Percentiles rank a stretch among this genome's conserved stretches.
These are phyloP conservation scores for Porphyrellus cyaneotinctus DNA, from an alignment of 768 basidiomycete species.

Conservation along the genomic window DNA sequence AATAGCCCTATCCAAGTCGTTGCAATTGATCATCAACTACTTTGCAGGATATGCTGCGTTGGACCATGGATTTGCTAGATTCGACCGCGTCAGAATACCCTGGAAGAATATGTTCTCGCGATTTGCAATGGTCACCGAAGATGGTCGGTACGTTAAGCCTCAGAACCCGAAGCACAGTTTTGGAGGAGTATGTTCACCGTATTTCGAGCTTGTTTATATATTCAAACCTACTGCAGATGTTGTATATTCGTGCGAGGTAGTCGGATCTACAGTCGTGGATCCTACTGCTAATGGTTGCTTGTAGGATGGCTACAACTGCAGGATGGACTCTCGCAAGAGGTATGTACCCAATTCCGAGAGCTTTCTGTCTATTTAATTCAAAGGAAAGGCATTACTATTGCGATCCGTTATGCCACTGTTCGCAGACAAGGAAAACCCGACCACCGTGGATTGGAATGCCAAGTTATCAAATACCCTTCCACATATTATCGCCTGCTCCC, in stretches of 20 bases:
- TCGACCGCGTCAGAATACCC: slow-evolving; percentile 62
- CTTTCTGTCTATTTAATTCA: not conserved
- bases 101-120: slow-evolving; percentile 70
- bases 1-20: not conserved
- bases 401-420: slow-evolving; percentile 70
- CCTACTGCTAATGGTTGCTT: not conserved
- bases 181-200: slow-evolving; percentile 52
- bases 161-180: slow-evolving; percentile 74
- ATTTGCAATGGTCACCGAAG: slow-evolving; percentile 65
- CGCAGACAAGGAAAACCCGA: slow-evolving; percentile 61
- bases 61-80: slow-evolving; percentile 69
- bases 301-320: slow-evolving; percentile 59
- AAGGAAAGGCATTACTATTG: slow-evolving; percentile 50
- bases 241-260: slow-evolving; percentile 66
- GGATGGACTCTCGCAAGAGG: slow-evolving; percentile 69
- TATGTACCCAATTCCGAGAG: slow-evolving; percentile 15
- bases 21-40: not conserved
- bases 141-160: slow-evolving; percentile 60
- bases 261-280: not conserved
- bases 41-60: slow-evolving; percentile 46
- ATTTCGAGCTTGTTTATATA: not conserved
- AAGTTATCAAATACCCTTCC: slow-evolving; percentile 70
- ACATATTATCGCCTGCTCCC: slow-evolving; percentile 70
- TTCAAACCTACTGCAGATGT: slow-evolving; percentile 45
- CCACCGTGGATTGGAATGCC: slow-evolving; percentile 53